Percentiles rank a stretch among this genome's conserved stretches.
Evolutionary conservation across 139 green algal genomes (phyloP).

Genomic region (Tetraselmis striata): DNA sequence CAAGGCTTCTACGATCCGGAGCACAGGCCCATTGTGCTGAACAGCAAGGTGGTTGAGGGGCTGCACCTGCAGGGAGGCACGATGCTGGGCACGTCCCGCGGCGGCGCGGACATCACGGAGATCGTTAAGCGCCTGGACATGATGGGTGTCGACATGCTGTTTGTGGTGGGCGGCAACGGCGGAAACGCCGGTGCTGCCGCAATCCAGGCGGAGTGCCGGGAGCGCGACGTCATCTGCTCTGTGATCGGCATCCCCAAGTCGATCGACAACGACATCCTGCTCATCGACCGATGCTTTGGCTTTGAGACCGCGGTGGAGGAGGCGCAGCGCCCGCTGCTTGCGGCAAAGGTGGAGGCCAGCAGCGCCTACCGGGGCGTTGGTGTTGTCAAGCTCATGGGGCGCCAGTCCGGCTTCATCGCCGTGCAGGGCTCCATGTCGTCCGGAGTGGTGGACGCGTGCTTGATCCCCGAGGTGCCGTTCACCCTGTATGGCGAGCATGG

Average conservation of each 20-base stretch:
- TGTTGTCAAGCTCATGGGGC: slow-evolving; percentile 98
- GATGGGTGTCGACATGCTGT: slow-evolving; percentile 93
- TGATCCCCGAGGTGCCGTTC: slow-evolving; percentile 94
- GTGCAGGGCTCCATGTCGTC: slow-evolving; percentile 90
- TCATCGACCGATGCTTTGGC: slow-evolving; percentile 77
- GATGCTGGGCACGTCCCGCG: slow-evolving; percentile 89
- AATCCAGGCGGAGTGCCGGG: slow-evolving; percentile 55
- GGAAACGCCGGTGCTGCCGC: slow-evolving; percentile 64
- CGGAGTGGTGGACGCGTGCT: slow-evolving; percentile 75
- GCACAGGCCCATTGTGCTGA: slow-evolving; percentile 77
- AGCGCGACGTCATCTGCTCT: slow-evolving; percentile 61
- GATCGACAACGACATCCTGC: slow-evolving; percentile 98
- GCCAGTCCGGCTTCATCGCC: slow-evolving; percentile 93
- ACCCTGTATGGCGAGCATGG: slow-evolving; percentile 71
- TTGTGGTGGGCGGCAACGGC: slow-evolving; percentile 91
- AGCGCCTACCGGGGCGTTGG: slow-evolving; percentile 74
- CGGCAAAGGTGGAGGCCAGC: slow-evolving; percentile 89
- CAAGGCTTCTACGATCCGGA: slow-evolving; percentile 74
- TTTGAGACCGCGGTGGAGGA: slow-evolving; percentile 98
- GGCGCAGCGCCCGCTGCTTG: slow-evolving; percentile 84
- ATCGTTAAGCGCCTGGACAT: slow-evolving; percentile 96
- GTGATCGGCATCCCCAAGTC: slow-evolving; percentile 94
- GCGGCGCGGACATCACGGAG: slow-evolving; percentile 84
- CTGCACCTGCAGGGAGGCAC: slow-evolving; percentile 95
- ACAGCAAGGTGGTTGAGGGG: slow-evolving; percentile 70